These are phyloP conservation scores for Leccinum colubrinum DNA, from an alignment of 1,284 basidiomycete species.

Conservation along the genomic window DNA sequence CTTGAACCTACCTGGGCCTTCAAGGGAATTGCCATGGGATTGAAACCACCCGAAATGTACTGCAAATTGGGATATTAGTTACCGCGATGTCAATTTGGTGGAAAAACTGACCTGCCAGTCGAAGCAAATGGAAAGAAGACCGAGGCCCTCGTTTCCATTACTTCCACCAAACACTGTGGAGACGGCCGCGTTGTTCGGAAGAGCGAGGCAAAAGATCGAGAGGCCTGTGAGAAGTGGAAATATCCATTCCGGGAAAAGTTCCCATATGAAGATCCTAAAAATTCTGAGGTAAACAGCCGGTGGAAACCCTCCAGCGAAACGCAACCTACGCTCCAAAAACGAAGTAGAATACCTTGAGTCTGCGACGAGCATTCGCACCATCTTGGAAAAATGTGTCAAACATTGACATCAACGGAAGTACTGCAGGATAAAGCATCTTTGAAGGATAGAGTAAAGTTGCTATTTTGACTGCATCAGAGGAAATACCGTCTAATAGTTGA, in stretches of 20 bases:
- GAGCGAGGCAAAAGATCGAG: constrained; percentile 58
- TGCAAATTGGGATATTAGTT: constrained; percentile 18
- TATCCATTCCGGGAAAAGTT: constrained; percentile 52
- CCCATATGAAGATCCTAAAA: constrained; percentile 54
- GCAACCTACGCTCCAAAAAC: constrained; percentile 43
- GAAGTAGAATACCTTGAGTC: constrained; percentile 48
- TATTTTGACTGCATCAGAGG: no score
- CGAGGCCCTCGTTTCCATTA: constrained; percentile 59
- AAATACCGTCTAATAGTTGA: constrained; percentile 2
- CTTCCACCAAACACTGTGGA: constrained; percentile 60
- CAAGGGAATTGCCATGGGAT: constrained; percentile 45
- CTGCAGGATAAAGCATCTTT: constrained; percentile 56
- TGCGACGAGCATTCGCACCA: constrained; percentile 42
- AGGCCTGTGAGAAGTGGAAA: constrained; percentile 49
- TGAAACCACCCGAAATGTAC: constrained; percentile 43
- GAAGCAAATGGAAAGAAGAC: constrained; percentile 48
- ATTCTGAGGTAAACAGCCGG: no score
- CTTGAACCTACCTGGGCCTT: constrained; percentile 34
- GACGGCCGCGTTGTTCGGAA: constrained; percentile 45
- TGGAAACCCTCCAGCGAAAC: no score
- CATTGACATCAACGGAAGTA: constrained; percentile 56
- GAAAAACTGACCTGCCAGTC: constrained; percentile 47
- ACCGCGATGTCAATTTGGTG: not conserved
- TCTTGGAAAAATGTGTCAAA: constrained; percentile 56
- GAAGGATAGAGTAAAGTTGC: constrained; percentile 62